Evolutionary conservation across 148 eudicot genomes (phyloP).

Genomic region (Dysphania ambrosioides): DNA sequence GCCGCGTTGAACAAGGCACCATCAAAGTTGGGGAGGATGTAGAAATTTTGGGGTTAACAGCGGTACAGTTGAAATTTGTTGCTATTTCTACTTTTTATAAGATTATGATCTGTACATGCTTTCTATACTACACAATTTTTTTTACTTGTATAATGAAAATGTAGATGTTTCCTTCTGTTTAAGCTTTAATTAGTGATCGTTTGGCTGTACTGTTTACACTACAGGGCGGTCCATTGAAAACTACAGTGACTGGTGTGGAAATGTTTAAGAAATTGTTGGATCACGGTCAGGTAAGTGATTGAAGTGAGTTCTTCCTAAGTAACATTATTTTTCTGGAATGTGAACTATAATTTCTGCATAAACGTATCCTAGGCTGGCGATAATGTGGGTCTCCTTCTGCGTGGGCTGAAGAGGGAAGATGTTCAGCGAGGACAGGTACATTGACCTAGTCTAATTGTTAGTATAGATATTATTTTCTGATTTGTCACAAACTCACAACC

Average conservation of each 20-base stretch:
- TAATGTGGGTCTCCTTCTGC: slow-evolving; percentile 94
- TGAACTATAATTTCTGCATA: slow-evolving; percentile 6
- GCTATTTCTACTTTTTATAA: background rate
- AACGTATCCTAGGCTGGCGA: slow-evolving; percentile 73
- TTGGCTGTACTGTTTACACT: slow-evolving; percentile 11
- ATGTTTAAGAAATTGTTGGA: slow-evolving; percentile 95
- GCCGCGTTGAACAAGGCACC: slow-evolving; percentile 89
- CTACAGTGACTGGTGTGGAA: slow-evolving; percentile 93
- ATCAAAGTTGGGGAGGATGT: slow-evolving; percentile 92
- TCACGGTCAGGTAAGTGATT: slow-evolving; percentile 63
- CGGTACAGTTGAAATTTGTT: slow-evolving; percentile 42
- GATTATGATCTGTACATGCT: background rate
- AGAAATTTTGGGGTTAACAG: slow-evolving; percentile 78
- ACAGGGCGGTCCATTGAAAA: slow-evolving; percentile 69
- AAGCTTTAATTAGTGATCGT: background rate
- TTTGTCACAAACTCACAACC: background rate
- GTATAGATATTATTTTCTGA: no score
- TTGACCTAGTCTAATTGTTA: background rate
- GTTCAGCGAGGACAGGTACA: slow-evolving; percentile 78
- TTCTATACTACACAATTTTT: background rate
- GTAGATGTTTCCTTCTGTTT: background rate
- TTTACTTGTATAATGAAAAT: background rate
- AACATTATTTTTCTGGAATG: slow-evolving; percentile 1
- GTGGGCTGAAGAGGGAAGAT: slow-evolving; percentile 88
- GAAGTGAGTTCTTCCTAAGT: slow-evolving; percentile 4